A percentile compares a stretch with the other conserved stretches of the same genome.
Evolutionary conservation across 257 asterid genomes (phyloP).

Genomic region (Jacaranda mimosifolia): DNA sequence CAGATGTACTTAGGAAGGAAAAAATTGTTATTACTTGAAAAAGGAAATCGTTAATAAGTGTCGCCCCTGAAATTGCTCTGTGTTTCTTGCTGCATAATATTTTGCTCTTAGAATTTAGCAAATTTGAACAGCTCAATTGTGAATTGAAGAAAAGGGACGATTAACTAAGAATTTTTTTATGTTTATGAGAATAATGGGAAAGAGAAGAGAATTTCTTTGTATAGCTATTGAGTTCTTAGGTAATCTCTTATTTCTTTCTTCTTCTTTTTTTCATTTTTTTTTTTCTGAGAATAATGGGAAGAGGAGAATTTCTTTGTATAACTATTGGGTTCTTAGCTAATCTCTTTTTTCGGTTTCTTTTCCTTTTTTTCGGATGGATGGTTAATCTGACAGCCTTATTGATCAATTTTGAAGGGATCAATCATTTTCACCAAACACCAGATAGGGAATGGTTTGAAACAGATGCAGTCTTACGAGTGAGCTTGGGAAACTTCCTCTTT

Average conservation of each 20-base stretch:
- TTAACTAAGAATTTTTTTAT: background rate
- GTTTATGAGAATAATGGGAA: background rate
- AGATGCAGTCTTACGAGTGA: slow-evolving; percentile 93
- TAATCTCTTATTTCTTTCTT: background rate
- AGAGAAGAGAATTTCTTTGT: slow-evolving; percentile 1
- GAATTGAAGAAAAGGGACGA: background rate
- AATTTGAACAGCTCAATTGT: slow-evolving; percentile 4
- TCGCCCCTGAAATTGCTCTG: slow-evolving; percentile 3
- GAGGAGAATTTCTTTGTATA: background rate
- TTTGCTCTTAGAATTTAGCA: background rate
- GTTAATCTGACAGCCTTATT: slow-evolving; percentile 26
- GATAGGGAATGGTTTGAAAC: slow-evolving; percentile 96
- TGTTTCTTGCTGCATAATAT: slow-evolving; percentile 1
- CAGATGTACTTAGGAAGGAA: background rate
- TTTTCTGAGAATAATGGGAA: background rate
- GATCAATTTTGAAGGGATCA: slow-evolving; percentile 71
- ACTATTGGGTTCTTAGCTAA: background rate
- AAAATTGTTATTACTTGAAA: background rate
- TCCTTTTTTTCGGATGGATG: background rate
- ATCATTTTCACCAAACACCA: slow-evolving; percentile 91
- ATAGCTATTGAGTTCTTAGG: background rate
- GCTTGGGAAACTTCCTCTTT: slow-evolving; percentile 93
- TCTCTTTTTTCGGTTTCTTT: background rate
- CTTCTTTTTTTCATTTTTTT: background rate
- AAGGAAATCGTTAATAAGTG: background rate